Evolutionary conservation across 805 yeast genomes (phyloP).

Genomic region (Zygosaccharomyces bailii): DNA sequence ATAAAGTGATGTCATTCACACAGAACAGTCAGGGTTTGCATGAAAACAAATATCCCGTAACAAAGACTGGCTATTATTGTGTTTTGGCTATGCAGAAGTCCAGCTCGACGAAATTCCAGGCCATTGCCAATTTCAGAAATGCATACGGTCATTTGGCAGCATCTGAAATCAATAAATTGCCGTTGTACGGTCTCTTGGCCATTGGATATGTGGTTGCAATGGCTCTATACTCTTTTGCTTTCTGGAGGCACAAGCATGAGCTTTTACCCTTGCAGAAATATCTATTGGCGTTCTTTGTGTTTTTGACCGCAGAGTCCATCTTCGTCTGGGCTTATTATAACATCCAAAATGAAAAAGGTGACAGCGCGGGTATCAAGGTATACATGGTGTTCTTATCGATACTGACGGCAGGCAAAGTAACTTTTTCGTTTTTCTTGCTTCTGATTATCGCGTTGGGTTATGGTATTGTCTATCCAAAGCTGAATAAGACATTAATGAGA

Average conservation of each 20-base stretch:
- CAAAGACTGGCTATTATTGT: constrained; percentile 87
- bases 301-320: constrained; percentile 78
- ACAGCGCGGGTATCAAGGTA: constrained; percentile 55
- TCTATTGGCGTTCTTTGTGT: constrained; percentile 77
- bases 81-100: constrained; percentile 62
- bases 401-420: constrained; percentile 73
- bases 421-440: constrained; percentile 84
- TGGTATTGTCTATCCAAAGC: constrained; percentile 86
- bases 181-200: constrained; percentile 82
- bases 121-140: constrained; percentile 80
- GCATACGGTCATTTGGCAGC: constrained; percentile 90
- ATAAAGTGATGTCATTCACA: constrained; percentile 54
- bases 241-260: constrained; percentile 81
- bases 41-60: constrained; percentile 59
- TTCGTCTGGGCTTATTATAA: constrained; percentile 92
- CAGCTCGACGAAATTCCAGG: constrained; percentile 47
- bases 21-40: constrained; percentile 58
- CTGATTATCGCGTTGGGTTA: constrained; percentile 87
- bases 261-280: constrained; percentile 87
- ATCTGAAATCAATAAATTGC: constrained; percentile 84
- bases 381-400: constrained; percentile 77
- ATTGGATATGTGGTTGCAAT: constrained; percentile 77
- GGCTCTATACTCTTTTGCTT: constrained; percentile 80
- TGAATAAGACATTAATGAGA: constrained; percentile 71
- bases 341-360: constrained; percentile 62